Evolutionary conservation across 306 rosid species (phyloP).

Genomic region (Medicago truncatula): MtrunA17r5.0-ANR NC_053042.1:37342001-37342500

Average conservation of each 20-base stretch:
- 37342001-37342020: slow-evolving; percentile 3
- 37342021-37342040: slow-evolving; percentile 18
- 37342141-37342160: slow-evolving; percentile 87
- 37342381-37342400: neutral
- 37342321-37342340: neutral
- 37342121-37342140: slow-evolving; percentile 64
- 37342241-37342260: slow-evolving; percentile 89
- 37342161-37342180: slow-evolving; percentile 95
- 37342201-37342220: slow-evolving; percentile 98
- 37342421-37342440: neutral
- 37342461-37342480: neutral
- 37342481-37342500: neutral
- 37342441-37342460: neutral
- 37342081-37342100: slow-evolving; percentile 58
- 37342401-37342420: neutral
- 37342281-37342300: slow-evolving; percentile 80
- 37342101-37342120: slow-evolving; percentile 79
- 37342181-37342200: slow-evolving; percentile 96
- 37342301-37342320: neutral
- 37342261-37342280: slow-evolving; percentile 77
- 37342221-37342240: slow-evolving; percentile 86
- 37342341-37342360: neutral
- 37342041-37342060: slow-evolving; percentile 53
- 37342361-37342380: neutral
- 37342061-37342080: slow-evolving; percentile 43